These are phyloP conservation scores for Liriodendron chinense DNA, from an alignment of 164 flowering plant species.

Conservation along the genomic window DNA sequence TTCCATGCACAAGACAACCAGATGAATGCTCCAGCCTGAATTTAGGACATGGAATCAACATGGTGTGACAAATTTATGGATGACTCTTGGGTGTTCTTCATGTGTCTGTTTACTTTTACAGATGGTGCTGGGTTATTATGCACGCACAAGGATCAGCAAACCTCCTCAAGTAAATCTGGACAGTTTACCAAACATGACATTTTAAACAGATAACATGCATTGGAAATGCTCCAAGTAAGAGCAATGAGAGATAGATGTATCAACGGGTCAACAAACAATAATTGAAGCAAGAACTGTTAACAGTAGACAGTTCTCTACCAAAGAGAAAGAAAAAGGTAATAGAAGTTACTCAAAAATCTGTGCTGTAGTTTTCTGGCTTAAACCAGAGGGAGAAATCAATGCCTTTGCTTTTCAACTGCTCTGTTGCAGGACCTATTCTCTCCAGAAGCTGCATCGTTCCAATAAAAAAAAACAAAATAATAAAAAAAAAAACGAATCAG, in stretches of 20 bases:
- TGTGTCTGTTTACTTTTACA: no score
- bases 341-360: slow-evolving; percentile 49
- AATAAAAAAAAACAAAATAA: background rate
- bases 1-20: no score
- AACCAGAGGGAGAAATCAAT: slow-evolving; percentile 84
- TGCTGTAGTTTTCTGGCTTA: slow-evolving; percentile 76
- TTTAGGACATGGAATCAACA: no score
- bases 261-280: background rate
- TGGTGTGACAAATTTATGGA: no score
- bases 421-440: slow-evolving; percentile 80
- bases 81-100: no score
- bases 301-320: slow-evolving; percentile 1
- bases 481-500: background rate
- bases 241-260: background rate
- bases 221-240: background rate
- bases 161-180: background rate
- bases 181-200: background rate
- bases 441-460: slow-evolving; percentile 64
- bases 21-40: no score
- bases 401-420: slow-evolving; percentile 66
- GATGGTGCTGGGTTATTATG: background rate
- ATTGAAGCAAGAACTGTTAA: background rate
- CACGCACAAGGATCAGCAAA: background rate
- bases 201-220: background rate
- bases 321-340: background rate